Base-by-base conservation (phyloP, 495 filamentous ascomycete genomes). In the Podospora pseudoanserina region DNA sequence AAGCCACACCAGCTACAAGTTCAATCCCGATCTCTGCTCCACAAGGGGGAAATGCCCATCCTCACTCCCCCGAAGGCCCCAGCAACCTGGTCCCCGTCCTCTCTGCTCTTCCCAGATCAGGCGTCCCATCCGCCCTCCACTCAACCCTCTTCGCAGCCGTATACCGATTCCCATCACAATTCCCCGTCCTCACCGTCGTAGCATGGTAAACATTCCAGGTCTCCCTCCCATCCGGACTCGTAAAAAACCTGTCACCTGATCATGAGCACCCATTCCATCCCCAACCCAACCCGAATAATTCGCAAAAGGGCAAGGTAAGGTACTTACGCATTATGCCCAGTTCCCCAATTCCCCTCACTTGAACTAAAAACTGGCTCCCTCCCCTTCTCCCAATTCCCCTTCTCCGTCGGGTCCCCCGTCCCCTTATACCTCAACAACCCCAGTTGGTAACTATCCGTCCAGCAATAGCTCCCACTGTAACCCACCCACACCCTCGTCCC, bases 161-260 rank as follows among this genome's bases (percentile, higher is more conserved):
- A 60, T 85, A 83, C 20, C 84, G 72, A 39, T 73, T 80, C 4
- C 80, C 77, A 70, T 82, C 80, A 62, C 84, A 86, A 2, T 77
- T 72, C 0, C 84, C 85, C 0, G 69, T 71, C 7, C 73, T 70
- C 27, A 74, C 78, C 3, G 72, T 70, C 3, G 81, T 83, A 11
- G 84, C 84, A 70, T 87, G 83, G 72, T 81, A 87, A 2, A 79
- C 78, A 65, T 79, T 86, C 84, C 84, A 87, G 18, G 77, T 79
- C 76, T 85, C 75, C 0, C 72, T 74, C 5, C 78, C 82, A 66
- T 85, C 82, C 0, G 84, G 83, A 55, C 80, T 83, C 15, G 65
- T 67, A 70, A 85, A 80, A 73, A 85, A 83, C 6, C 79, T 78
- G 70, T 86, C 23, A 23, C 23, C 1, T 23, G 23, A 23, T 56